Conservation (phyloP, 2,329 filamentous ascomycete species). For the Canariomyces notabilis region DNA sequence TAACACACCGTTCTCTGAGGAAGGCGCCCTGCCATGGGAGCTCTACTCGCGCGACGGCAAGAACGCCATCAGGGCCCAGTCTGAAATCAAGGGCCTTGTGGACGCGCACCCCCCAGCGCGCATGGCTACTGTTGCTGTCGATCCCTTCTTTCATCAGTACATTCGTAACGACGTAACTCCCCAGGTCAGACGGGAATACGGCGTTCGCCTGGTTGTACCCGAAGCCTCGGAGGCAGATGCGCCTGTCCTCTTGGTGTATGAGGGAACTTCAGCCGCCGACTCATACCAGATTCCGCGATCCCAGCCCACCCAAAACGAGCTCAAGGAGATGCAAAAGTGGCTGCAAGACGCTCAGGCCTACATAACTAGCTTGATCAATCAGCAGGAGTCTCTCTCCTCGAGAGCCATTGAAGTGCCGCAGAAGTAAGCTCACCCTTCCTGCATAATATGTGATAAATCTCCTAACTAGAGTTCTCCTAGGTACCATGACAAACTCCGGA, state of each 20-base stretch:
- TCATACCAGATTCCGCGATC: conserved; percentile 52
- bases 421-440: conserved; percentile 45
- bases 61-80: conserved; percentile 70
- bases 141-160: conserved; percentile 75
- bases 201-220: conserved; percentile 70
- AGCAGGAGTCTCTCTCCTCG: conserved; percentile 52
- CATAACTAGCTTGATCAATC: conserved; percentile 52
- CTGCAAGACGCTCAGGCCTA: conserved; percentile 53
- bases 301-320: conserved; percentile 46
- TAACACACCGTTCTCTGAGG: conserved; percentile 66
- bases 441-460: no score
- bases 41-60: conserved; percentile 83
- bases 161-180: conserved; percentile 60
- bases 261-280: conserved; percentile 50
- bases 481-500: conserved; percentile 58
- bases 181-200: conserved; percentile 61
- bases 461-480: no score
- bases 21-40: conserved; percentile 75
- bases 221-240: conserved; percentile 54
- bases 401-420: conserved; percentile 52
- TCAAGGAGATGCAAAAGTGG: conserved; percentile 49
- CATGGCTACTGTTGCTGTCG: conserved; percentile 61
- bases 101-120: conserved; percentile 68
- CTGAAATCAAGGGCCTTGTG: conserved; percentile 69
- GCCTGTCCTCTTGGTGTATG: conserved; percentile 68